Conservation (phyloP, 2,329 filamentous ascomycete genomes). For the Verticillium zaregamsianum region DNA sequence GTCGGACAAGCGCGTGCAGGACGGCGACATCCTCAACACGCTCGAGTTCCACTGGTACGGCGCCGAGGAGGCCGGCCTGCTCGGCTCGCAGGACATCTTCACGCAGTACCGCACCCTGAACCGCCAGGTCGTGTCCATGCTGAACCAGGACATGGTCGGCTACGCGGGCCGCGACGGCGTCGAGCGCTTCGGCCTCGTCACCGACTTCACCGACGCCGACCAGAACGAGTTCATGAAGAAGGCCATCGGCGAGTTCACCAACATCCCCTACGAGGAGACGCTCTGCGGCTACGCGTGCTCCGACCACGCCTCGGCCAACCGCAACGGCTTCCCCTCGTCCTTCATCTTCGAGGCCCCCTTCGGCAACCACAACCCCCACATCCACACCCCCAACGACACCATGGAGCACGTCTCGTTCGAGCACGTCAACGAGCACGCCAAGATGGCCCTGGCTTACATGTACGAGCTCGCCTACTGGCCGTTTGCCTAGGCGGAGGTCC, state of each 20-base stretch:
- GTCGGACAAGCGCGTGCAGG: constrained; percentile 55
- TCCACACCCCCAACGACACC: constrained; percentile 69
- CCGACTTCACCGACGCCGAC: constrained; percentile 30
- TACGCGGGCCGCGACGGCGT: constrained; percentile 25
- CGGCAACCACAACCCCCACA: constrained; percentile 60
- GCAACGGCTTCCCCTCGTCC: constrained; percentile 61
- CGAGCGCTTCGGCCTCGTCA: constrained; percentile 32
- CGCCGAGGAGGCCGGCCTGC: constrained; percentile 74
- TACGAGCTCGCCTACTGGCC: constrained; percentile 35
- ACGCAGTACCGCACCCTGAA: constrained; percentile 26
- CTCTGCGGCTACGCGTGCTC: constrained; percentile 57
- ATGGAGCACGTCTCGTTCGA: constrained; percentile 65
- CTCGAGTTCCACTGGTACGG: constrained; percentile 87
- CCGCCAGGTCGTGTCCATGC: constrained; percentile 33
- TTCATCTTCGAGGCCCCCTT: constrained; percentile 62
- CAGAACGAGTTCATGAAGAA: constrained; percentile 33
- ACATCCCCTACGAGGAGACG: constrained; percentile 39
- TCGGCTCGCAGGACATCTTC: constrained; percentile 61
- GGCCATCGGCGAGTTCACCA: constrained; percentile 30
- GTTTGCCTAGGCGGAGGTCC: not conserved
- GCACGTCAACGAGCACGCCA: constrained; percentile 62
- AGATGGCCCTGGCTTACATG: constrained; percentile 40
- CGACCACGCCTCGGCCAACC: constrained; percentile 64
- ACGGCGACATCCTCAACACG: constrained; percentile 64
- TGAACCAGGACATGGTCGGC: constrained; percentile 41